These are phyloP conservation scores for Amanita subjunquillea DNA, from an alignment of 768 basidiomycete species.

Conservation along the genomic window DNA sequence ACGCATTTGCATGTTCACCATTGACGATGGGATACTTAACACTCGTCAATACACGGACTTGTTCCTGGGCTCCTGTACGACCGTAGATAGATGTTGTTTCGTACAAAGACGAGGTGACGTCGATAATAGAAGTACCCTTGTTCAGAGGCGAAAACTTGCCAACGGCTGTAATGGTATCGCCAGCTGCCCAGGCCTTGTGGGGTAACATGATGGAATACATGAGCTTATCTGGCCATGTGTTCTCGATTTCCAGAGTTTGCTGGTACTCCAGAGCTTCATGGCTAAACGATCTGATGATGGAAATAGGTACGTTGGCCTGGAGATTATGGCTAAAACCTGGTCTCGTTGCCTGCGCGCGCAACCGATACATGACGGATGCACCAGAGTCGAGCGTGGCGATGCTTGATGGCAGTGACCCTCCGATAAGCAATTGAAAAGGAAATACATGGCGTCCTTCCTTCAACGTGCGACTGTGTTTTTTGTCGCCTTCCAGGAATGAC, in stretches of 20 bases:
- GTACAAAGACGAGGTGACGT: conserved; percentile 56
- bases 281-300: conserved; percentile 63
- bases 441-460: conserved; percentile 94
- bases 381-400: conserved; percentile 44
- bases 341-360: conserved; percentile 76
- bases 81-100: conserved; percentile 61
- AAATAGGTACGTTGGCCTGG: conserved; percentile 48
- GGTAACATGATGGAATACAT: conserved; percentile 94
- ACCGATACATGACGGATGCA: conserved; percentile 76
- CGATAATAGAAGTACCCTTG: conserved; percentile 73
- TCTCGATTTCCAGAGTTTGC: conserved; percentile 91
- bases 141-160: conserved; percentile 81
- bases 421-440: conserved; percentile 83
- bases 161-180: conserved; percentile 71
- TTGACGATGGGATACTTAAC: conserved; percentile 59
- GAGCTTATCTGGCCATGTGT: conserved; percentile 95
- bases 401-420: conserved; percentile 77
- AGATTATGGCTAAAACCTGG: conserved; percentile 55
- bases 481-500: conserved; percentile 85
- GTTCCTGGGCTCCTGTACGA: conserved; percentile 47
- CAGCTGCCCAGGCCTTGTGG: conserved; percentile 92
- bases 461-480: conserved; percentile 72
- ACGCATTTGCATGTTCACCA: conserved; percentile 12
- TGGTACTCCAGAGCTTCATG: conserved; percentile 89
- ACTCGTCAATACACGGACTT: conserved; percentile 48